Evolutionary conservation across 2,329 filamentous ascomycete species (phyloP), one percentile per base, ranked within the genome.

Genomic region (Davidsoniella neocaledoniae): DNA sequence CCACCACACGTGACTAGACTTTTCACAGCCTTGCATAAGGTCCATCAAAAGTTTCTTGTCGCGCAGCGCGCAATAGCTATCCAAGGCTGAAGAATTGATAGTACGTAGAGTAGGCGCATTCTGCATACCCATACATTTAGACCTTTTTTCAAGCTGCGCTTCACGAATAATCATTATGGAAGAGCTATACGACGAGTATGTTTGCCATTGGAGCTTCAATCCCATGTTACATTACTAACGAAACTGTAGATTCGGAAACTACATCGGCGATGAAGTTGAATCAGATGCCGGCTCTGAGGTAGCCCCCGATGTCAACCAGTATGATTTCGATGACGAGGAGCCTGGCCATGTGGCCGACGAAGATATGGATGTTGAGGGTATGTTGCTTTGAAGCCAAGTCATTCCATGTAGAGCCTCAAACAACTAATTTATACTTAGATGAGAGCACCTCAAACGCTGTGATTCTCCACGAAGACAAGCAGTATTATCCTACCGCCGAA

Each of bases 391-490:
- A 3, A 29, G n/a, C 8, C n/a, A 21, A 16, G 4, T 10, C 29
- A 12, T 33, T 12, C 12, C 2, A 33, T 33, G 12, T 9, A 12
- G 19, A 21, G 17, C 8, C 23, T 12, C 9, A 12, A 14, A 9
- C 5, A 17, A 21, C 51, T 53, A 17, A 51, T 36, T 41, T 26
- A 26, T 23, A 39, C 33, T n/a, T 48, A 56, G 56, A 55, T 76
- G 78, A 86, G 63, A 87, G 84, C 12, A 85, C 90, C 3, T 95
- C 88, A 4, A 98, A 96, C 64, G 90, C 91, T 47, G 87, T 98
- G n/a, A 76, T 98, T 52, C 76, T 98, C 43, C 91, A 98, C 67
- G 91, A 98, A 71, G 91, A 98, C 68, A 98, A 98, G 66, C 91
- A 96, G 63, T 98, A 98, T 66, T 98, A 98, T 62, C 91, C 91